phyloP scores from a whole-genome alignment of 768 basidiomycete species.

The Lactarius hengduanensis region DNA sequence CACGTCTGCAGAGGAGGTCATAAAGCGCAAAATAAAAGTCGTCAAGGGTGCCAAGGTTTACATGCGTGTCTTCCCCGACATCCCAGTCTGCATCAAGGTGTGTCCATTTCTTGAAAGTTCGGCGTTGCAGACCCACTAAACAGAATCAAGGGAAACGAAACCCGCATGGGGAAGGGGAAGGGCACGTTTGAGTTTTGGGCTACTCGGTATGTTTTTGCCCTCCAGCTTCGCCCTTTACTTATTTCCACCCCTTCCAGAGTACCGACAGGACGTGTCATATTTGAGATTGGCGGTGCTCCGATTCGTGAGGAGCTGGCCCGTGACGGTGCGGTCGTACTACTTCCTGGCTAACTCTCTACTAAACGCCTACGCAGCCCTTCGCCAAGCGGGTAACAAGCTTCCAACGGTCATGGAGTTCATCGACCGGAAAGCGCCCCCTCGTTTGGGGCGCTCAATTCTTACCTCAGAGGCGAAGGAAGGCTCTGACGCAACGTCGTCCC shows the following conservation, averaged over 20 bases:
- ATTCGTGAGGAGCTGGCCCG: constrained; percentile 91
- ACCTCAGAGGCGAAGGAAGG: constrained; percentile 15
- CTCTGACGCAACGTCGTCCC: background rate
- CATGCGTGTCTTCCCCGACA: constrained; percentile 91
- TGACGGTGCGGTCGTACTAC: constrained; percentile 60
- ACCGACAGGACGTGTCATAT: constrained; percentile 83
- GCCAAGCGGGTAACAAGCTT: constrained; percentile 83
- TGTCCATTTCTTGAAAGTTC: constrained; percentile 25
- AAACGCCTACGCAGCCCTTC: constrained; percentile 58
- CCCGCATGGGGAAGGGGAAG: constrained; percentile 99
- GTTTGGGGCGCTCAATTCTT: constrained; percentile 67
- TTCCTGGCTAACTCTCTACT: constrained; percentile 11
- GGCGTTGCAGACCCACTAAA: constrained; percentile 1
- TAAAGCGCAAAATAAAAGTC: constrained; percentile 85
- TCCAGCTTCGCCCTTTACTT: background rate
- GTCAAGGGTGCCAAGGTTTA: constrained; percentile 88
- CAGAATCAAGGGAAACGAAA: constrained; percentile 80
- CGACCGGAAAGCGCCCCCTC: constrained; percentile 60
- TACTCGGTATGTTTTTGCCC: constrained; percentile 57
- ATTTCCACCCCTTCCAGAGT: constrained; percentile 51
- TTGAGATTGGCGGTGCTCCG: constrained; percentile 88
- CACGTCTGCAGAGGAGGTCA: constrained; percentile 78
- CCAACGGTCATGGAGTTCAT: constrained; percentile 91
- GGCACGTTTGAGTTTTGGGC: constrained; percentile 98
- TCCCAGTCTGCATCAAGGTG: constrained; percentile 96